phyloP scores from a whole-genome alignment of 1,139 yeast species.

The Nakaseomyces glabratus region DNA sequence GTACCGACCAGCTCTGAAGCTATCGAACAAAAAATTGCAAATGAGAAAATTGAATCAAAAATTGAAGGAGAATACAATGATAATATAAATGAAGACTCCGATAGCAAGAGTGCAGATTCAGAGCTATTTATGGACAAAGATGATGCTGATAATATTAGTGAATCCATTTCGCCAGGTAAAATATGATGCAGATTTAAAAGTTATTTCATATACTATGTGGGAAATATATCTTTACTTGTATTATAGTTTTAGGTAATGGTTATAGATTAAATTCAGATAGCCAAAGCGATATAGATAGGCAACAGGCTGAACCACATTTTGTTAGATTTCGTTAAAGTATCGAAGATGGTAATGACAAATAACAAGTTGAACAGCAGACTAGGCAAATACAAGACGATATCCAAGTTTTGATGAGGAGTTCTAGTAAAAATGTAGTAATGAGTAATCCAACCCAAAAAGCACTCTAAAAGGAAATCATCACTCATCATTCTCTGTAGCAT shows the following conservation, averaged over 20 bases:
- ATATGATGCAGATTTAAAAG: too few species aligned
- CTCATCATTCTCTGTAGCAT: constrained; percentile 11
- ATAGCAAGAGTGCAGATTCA: too few species aligned
- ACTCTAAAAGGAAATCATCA: constrained; percentile 34
- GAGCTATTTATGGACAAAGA: too few species aligned
- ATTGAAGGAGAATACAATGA: neutral
- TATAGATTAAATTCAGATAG: too few species aligned
- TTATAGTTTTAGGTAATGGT: too few species aligned
- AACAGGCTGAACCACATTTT: neutral
- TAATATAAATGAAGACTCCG: too few species aligned
- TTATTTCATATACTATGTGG: too few species aligned
- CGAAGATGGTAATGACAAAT: constrained; percentile 9
- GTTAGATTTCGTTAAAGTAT: neutral
- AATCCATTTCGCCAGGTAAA: too few species aligned
- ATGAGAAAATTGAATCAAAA: neutral
- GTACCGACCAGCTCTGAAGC: too few species aligned
- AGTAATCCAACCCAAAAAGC: constrained; percentile 46
- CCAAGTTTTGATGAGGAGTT: constrained; percentile 45
- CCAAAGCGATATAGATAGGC: constrained; percentile 1
- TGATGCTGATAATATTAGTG: too few species aligned
- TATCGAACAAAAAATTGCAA: too few species aligned
- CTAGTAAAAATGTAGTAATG: constrained; percentile 48
- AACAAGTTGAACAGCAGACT: constrained; percentile 52
- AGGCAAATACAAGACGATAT: constrained; percentile 45
- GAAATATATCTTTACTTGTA: too few species aligned